Conservation (phyloP, 1,284 basidiomycete genomes). For the Cutaneotrichosporon dermatis region DNA sequence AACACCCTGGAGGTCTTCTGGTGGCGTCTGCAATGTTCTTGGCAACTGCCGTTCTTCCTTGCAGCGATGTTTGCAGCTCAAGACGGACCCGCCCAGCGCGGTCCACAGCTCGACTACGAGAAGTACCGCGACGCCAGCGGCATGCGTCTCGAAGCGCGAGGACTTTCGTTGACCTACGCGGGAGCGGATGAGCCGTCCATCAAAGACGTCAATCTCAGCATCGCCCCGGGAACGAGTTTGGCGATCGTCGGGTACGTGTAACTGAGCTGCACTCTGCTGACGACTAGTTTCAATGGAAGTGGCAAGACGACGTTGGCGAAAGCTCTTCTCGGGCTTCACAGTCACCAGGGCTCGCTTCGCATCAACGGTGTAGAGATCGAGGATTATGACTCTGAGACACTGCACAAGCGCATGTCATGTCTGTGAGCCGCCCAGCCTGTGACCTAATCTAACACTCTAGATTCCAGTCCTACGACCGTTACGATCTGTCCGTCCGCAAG, state of each 20-base stretch:
- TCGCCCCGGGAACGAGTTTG: slow-evolving; percentile 68
- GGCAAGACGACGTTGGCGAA: slow-evolving; percentile 74
- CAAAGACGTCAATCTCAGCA: slow-evolving; percentile 61
- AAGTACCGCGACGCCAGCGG: slow-evolving; percentile 47
- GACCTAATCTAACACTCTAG: background rate
- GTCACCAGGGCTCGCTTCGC: slow-evolving; percentile 58
- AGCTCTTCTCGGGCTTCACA: slow-evolving; percentile 65
- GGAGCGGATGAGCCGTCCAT: slow-evolving; percentile 63
- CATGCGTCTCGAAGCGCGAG: slow-evolving; percentile 65
- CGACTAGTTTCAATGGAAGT: slow-evolving; percentile 19
- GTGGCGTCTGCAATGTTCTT: slow-evolving; percentile 55
- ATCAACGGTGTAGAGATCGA: slow-evolving; percentile 66
- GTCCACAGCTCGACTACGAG: slow-evolving; percentile 26
- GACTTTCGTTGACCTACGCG: slow-evolving; percentile 70
- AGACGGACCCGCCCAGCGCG: slow-evolving; percentile 55
- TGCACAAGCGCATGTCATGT: slow-evolving; percentile 66
- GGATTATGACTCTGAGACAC: slow-evolving; percentile 60
- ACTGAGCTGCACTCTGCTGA: background rate
- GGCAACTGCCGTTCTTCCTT: slow-evolving; percentile 74
- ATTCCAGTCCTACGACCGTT: slow-evolving; percentile 68
- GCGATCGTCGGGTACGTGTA: slow-evolving; percentile 65
- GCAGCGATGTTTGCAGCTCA: slow-evolving; percentile 71
- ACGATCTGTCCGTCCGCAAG: slow-evolving; percentile 64
- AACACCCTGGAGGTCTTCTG: background rate
- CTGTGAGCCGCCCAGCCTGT: slow-evolving; percentile 53